These are phyloP conservation scores for Fusarium irregulare DNA, from an alignment of 2,329 filamentous ascomycete genomes.

Conservation along the genomic window DNA sequence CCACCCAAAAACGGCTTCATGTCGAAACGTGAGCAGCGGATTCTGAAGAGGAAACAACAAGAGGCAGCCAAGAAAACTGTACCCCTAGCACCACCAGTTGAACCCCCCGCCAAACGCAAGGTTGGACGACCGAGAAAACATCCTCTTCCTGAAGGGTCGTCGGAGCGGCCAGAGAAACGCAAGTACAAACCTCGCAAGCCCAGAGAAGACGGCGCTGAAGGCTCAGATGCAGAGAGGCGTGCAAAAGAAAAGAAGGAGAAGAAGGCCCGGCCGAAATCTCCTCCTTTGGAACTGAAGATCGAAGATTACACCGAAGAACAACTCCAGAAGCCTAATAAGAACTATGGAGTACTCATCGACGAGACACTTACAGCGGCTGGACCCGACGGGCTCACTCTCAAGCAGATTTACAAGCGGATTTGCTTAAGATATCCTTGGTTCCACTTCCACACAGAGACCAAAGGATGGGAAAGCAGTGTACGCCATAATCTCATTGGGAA, in stretches of 20 bases:
- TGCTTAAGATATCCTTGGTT: constrained; percentile 69
- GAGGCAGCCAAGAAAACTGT: constrained; percentile 63
- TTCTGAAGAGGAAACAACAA: constrained; percentile 68
- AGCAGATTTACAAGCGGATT: constrained; percentile 73
- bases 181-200: constrained; percentile 74
- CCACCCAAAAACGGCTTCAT: constrained; percentile 86
- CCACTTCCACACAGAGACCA: constrained; percentile 69
- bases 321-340: constrained; percentile 70
- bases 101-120: constrained; percentile 70
- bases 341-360: constrained; percentile 70
- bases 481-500: constrained; percentile 72
- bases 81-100: constrained; percentile 59
- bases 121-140: constrained; percentile 74
- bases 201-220: constrained; percentile 66
- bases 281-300: constrained; percentile 65
- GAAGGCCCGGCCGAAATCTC: constrained; percentile 69
- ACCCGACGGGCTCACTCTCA: constrained; percentile 65
- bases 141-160: constrained; percentile 66
- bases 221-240: constrained; percentile 66
- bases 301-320: constrained; percentile 69
- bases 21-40: constrained; percentile 78
- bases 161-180: constrained; percentile 69
- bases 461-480: constrained; percentile 75
- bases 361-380: constrained; percentile 67
- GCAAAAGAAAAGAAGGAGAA: constrained; percentile 70